Conservation (phyloP, 305 asterid species). For the Euphrasia arctica region DNA sequence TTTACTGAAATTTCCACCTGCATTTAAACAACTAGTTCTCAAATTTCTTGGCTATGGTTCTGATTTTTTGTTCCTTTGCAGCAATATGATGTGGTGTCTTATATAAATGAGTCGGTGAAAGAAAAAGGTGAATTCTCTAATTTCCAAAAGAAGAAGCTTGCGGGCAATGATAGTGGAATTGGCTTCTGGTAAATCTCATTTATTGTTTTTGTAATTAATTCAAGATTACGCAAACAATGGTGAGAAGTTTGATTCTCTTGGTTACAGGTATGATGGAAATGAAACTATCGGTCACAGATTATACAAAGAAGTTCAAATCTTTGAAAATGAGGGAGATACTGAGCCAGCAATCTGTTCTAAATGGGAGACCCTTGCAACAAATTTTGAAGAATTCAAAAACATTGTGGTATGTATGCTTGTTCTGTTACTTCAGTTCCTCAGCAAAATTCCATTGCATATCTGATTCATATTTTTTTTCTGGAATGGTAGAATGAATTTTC, state of each 20-base stretch:
- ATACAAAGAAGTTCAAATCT: constrained; percentile 59
- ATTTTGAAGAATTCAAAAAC: constrained; percentile 66
- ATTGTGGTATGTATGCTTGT: constrained; percentile 53
- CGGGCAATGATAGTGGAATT: constrained; percentile 58
- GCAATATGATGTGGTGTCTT: constrained; percentile 66
- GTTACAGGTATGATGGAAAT: constrained; percentile 76
- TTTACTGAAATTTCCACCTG: constrained; percentile 14
- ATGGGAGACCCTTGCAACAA: constrained; percentile 91
- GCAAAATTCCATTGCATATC: background rate
- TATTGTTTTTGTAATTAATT: background rate
- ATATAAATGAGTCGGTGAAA: constrained; percentile 52
- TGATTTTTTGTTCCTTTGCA: constrained; percentile 34
- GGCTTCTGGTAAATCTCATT: constrained; percentile 55
- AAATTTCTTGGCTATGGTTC: constrained; percentile 13
- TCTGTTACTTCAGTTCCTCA: constrained; percentile 17
- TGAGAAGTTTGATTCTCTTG: constrained; percentile 23
- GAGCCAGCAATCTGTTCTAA: constrained; percentile 36
- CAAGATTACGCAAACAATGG: constrained; percentile 18
- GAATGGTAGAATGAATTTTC: constrained; percentile 56
- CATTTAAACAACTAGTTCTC: constrained; percentile 18
- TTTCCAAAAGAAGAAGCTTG: constrained; percentile 69
- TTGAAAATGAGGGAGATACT: constrained; percentile 28
- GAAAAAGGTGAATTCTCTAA: constrained; percentile 45
- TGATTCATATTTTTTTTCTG: constrained; percentile 28
- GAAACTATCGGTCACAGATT: constrained; percentile 69